A percentile compares a stretch with the other conserved stretches of the same genome.
phyloP scores from a whole-genome alignment of 306 rosid species.

The Gastrolobium bilobum region DNA sequence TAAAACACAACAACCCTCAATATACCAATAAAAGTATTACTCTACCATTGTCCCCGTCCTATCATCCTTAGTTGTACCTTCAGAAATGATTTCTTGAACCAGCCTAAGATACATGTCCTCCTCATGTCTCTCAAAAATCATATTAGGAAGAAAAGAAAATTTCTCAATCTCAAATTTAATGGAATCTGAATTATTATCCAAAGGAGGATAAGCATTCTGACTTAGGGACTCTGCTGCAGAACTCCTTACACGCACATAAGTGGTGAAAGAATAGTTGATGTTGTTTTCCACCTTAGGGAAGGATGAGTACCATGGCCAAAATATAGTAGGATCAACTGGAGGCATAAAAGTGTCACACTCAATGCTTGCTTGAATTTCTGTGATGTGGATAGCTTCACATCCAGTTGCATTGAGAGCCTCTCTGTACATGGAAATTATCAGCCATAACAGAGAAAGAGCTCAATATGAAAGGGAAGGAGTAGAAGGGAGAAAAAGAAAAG shows the following conservation, averaged over 20 bases:
- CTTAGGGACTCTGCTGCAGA: constrained; percentile 56
- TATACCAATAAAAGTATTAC: constrained; percentile 54
- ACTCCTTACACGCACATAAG: constrained; percentile 79
- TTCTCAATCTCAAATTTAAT: constrained; percentile 68
- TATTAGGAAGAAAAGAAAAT: constrained; percentile 86
- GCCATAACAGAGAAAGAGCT: constrained; percentile 31
- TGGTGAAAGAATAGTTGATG: constrained; percentile 73
- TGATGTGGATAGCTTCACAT: constrained; percentile 92
- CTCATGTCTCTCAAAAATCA: constrained; percentile 81
- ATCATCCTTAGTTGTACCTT: constrained; percentile 84
- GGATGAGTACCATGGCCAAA: constrained; percentile 91
- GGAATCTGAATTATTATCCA: constrained; percentile 53
- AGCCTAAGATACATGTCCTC: constrained; percentile 79
- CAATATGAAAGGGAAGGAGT: constrained; percentile 7
- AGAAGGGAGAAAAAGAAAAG: constrained; percentile 5
- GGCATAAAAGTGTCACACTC: constrained; percentile 92
- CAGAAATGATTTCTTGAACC: constrained; percentile 83
- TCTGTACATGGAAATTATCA: constrained; percentile 58
- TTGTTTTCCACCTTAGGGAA: constrained; percentile 81
- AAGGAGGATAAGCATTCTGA: constrained; percentile 56
- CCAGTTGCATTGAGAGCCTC: constrained; percentile 82
- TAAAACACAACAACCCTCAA: constrained; percentile 38
- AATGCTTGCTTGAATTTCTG: constrained; percentile 75
- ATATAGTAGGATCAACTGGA: constrained; percentile 65
- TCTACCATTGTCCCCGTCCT: constrained; percentile 98